Base-by-base conservation (phyloP, 306 rosid species). In the Gastrolobium villosum region DNA sequence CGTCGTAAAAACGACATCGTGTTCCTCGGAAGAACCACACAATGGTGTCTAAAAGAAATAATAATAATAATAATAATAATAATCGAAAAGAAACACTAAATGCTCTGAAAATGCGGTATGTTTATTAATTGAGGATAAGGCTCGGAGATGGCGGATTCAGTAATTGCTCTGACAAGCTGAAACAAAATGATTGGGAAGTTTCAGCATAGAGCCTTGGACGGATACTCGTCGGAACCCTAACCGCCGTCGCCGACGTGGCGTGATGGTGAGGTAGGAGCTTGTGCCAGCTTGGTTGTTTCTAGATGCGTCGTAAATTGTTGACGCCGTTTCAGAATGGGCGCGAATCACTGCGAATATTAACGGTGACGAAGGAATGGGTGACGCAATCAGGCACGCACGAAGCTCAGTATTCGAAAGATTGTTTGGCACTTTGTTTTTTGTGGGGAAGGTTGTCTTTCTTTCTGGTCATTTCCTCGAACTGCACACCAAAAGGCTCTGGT, bases 1-100 rank as follows among this genome's bases (percentile, higher is more conserved):
- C 86, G 93, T 31, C 91, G 70, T 41, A 90, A 6, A 70, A 84
- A 90, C 86, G 93, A 79, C 97, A 92, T 92, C 84, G 87, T 83
- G 8, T 28, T 31, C 15, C 10, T 4, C 7, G 6, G 28, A 43
- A 52, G 15, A 76, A 46, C 6, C 30, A 39, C 28, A 72, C 39
- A 75, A 52, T 6, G 59, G 13, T 11, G 9, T 3, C 32, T 13
- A 2, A 55, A 28, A 10, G 6, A 10, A 30, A 70, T 26, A 8
- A 5, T 10, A 10, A 26, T 4, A 14, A 53, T 5, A 30, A 70
- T 26, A 8, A 5, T 10, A 10, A 26, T 4, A 14, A 53, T 5
- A 15, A 50, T 36, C 13, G 26, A 49, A 35, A 41, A n/a, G 31
- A 56, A 57, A 6, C 56, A 61, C 74, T 61, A 73, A 75, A 63